A percentile compares a stretch with the other conserved stretches of the same genome.
These are phyloP conservation scores for Pseudogymnoascus pannorum DNA, from an alignment of 2,329 filamentous ascomycete genomes.

Conservation along the genomic window DNA sequence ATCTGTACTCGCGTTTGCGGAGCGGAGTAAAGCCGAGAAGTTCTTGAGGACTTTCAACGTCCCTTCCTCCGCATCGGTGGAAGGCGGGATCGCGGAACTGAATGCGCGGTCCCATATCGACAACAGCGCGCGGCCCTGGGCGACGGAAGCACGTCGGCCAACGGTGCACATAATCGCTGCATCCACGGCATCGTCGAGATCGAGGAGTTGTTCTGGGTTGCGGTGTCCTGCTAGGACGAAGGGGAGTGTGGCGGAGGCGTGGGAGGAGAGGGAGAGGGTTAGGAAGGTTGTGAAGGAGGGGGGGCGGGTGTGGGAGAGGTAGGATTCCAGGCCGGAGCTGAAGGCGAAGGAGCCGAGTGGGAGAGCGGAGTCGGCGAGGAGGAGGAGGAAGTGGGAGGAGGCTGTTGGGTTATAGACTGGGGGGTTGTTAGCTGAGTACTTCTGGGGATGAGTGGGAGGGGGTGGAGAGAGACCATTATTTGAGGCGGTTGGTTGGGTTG, in stretches of 20 bases:
- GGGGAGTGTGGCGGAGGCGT: conserved; percentile 65
- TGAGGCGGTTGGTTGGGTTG: conserved; percentile 15
- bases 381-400: conserved; percentile 57
- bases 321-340: conserved; percentile 75
- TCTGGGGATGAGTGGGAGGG: neutral
- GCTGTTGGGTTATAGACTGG: conserved; percentile 20
- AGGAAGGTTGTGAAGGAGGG: conserved; percentile 59
- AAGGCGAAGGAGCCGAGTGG: conserved; percentile 84
- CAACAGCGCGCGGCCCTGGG: conserved; percentile 68
- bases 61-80: conserved; percentile 19
- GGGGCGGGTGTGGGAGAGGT: conserved; percentile 58
- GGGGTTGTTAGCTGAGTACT: conserved; percentile 9
- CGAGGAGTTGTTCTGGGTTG: conserved; percentile 41
- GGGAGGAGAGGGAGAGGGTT: conserved; percentile 60
- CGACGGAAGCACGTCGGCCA: conserved; percentile 64
- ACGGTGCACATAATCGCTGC: conserved; percentile 74
- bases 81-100: conserved; percentile 30
- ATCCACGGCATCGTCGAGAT: conserved; percentile 68
- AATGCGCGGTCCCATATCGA: conserved; percentile 71
- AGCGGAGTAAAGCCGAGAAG: conserved; percentile 22
- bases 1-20: conserved; percentile 9
- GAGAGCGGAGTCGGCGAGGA: conserved; percentile 74
- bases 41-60: conserved; percentile 20
- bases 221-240: conserved; percentile 65
- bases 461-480: conserved; percentile 15